Conservation (phyloP, 306 rosid species). For the Prunus fruticosa region DNA sequence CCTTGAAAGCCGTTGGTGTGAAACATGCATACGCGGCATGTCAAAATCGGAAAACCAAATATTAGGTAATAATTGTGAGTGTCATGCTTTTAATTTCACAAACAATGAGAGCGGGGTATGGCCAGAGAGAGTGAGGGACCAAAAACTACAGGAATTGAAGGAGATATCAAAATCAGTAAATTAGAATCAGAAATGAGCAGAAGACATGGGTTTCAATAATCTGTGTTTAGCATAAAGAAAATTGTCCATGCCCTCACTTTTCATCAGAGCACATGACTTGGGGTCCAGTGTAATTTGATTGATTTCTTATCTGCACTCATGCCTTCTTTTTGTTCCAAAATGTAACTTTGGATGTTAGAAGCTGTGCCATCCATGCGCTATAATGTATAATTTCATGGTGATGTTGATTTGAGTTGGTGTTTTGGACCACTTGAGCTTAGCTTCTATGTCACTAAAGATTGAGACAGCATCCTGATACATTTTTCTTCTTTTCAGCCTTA, state of each 20-base stretch:
- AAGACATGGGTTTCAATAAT: background rate
- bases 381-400: background rate
- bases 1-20: background rate
- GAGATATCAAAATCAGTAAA: background rate
- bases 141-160: background rate
- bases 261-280: background rate
- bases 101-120: background rate
- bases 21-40: background rate
- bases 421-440: background rate
- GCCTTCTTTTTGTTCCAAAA: background rate
- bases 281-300: background rate
- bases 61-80: background rate
- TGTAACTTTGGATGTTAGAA: background rate
- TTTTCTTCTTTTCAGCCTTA: slow-evolving; percentile 1
- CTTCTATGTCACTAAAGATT: slow-evolving; percentile 1
- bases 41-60: background rate
- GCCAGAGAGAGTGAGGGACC: background rate
- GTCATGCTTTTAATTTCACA: background rate
- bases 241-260: background rate
- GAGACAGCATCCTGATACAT: background rate
- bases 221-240: background rate
- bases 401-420: background rate
- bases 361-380: background rate
- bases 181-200: background rate
- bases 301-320: background rate